Evolutionary conservation across 2,329 filamentous ascomycete genomes (phyloP), one percentile per base, ranked within the genome.

Genomic region (Berkeleyomyces rouxiae): DNA sequence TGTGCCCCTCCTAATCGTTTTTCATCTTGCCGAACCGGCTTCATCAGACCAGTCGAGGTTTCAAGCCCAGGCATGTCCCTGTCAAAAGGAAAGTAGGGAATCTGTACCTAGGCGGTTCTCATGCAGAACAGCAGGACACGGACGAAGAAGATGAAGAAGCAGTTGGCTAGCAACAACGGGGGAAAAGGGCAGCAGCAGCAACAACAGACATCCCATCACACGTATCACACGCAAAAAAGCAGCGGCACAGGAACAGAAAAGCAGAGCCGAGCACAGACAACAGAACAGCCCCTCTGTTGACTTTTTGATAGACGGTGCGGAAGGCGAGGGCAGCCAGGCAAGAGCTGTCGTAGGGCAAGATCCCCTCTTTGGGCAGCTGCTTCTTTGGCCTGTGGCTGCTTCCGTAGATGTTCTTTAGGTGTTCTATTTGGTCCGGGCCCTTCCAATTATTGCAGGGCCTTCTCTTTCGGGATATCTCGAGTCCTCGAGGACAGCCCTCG

Each of bases 81-180:
- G 51, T 16, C n/a, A 55, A 13, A 55, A 55, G 51, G 33, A 55
- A 55, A 55, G 51, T 55, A 55, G 16, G 51, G 51, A 55, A 55
- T 39, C 51, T 37, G 51, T 13, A 36, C 33, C 51, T n/a, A 31
- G 51, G 33, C 51, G 7, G 51, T 55, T 55, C 33, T 55, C 51
- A 55, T 55, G 51, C 51, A 39, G 33, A 55, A 16, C 13, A n/a
- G 11, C 7, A 53, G 49, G 31, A 37, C 49, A 53, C 7, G 49
- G 49, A 53, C 33, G 51, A 11, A 31, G 10, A 13, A 13, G 51
- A n/a, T 6, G 33, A 31, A n/a, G 13, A 49, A 10, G 46, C 7
- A n/a, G 13, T 16, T 23, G 31, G 46, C 46, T 9, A 3, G 47
- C 2, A 23, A 49, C n/a, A 23, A 49, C 3, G 10, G 46, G 7